Conservation (phyloP, 2,329 filamentous ascomycete genomes). For the Apiospora arundinis region DNA sequence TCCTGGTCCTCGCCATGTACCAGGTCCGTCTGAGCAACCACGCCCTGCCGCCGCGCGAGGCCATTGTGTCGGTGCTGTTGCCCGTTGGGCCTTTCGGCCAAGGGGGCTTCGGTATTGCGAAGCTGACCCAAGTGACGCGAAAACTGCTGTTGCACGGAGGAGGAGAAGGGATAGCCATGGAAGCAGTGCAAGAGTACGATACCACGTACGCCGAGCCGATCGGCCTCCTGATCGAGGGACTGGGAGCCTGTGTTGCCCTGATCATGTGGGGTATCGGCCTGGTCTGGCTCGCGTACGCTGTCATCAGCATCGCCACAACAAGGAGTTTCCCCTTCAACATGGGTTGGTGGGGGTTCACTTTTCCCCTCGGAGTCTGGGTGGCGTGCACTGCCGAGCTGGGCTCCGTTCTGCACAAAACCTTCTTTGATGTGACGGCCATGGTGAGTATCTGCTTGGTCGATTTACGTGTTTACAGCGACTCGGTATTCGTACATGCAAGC, state of each 20-base stretch:
- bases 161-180: background rate
- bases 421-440: conserved; percentile 17
- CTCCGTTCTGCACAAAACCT: conserved; percentile 39
- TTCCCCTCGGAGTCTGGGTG: conserved; percentile 46
- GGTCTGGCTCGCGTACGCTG: conserved; percentile 43
- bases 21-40: conserved; percentile 72
- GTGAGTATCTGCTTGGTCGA: background rate
- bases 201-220: conserved; percentile 24
- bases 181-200: conserved; percentile 46
- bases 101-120: conserved; percentile 60
- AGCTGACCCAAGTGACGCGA: conserved; percentile 48
- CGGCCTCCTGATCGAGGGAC: conserved; percentile 54
- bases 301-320: conserved; percentile 41
- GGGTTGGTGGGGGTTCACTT: conserved; percentile 48
- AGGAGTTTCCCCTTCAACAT: conserved; percentile 44
- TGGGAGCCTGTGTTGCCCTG: conserved; percentile 50
- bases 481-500: background rate
- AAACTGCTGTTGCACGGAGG: conserved; percentile 33
- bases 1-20: conserved; percentile 66
- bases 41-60: conserved; percentile 69
- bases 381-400: conserved; percentile 48
- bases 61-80: conserved; percentile 68
- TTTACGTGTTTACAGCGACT: no score
- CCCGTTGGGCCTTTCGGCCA: conserved; percentile 68
- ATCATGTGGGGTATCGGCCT: conserved; percentile 44